Conservation (phyloP, 768 basidiomycete genomes). For the Trametes cubensis region DNA sequence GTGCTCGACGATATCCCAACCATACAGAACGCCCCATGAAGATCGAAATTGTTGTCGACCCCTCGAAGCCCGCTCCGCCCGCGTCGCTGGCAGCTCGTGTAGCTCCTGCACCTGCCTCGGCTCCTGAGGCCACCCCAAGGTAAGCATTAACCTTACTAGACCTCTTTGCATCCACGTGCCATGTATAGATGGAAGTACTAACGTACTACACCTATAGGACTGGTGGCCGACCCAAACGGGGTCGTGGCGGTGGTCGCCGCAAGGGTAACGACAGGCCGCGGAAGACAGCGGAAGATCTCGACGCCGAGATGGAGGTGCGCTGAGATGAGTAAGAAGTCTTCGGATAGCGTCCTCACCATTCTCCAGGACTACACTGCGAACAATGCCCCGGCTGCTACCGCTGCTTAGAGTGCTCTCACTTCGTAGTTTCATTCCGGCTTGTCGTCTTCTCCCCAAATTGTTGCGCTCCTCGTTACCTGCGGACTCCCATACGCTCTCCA, state of each 20-base stretch:
- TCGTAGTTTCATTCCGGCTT: neutral
- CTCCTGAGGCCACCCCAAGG: conserved; percentile 32
- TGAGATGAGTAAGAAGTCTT: neutral
- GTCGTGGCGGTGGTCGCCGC: conserved; percentile 25
- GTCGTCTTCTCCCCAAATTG: neutral
- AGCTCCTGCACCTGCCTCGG: conserved; percentile 59
- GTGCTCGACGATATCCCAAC: conserved; percentile 21
- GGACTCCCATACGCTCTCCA: conserved; percentile 1
- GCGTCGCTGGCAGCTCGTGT: conserved; percentile 81
- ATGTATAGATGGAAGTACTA: neutral
- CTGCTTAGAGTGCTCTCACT: neutral
- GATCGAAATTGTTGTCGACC: conserved; percentile 96
- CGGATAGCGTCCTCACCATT: neutral
- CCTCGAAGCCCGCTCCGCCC: conserved; percentile 61
- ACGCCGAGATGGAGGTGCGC: conserved; percentile 96
- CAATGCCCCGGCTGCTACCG: conserved; percentile 22
- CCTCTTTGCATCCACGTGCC: too few relatives aligned
- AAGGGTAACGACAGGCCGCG: conserved; percentile 55
- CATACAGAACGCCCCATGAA: conserved; percentile 92
- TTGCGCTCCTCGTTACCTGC: neutral
- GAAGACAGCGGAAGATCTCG: conserved; percentile 88
- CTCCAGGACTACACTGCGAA: conserved; percentile 26
- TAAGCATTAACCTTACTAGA: conserved; percentile 13
- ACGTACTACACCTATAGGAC: conserved; percentile 18
- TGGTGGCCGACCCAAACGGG: conserved; percentile 45